Base-by-base conservation (phyloP, 352 stramenopile species). In the Pythium phragmitis region DNA sequence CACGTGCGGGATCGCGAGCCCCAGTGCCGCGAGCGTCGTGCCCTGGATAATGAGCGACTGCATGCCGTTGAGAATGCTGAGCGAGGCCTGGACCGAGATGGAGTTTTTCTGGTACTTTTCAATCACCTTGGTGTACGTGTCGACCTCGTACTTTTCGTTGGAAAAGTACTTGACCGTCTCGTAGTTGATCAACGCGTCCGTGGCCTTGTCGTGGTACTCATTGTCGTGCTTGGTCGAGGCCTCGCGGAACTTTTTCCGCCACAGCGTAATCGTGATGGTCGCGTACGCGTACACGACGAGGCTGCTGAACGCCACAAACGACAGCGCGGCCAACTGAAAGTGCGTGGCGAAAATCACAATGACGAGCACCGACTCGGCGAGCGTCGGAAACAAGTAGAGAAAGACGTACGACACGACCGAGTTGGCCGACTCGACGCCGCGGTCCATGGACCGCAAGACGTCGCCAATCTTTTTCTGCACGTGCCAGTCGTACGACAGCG, bases 81-180 rank as follows among this genome's bases (percentile, higher is more conserved):
- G 79, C 36, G 89, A 98, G 12, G 89, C 92, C 69, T 98, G 91
- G 13, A 98, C 96, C 26, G 91, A 92, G 28, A 98, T 79, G 39
- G 77, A 97, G 68, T 97, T 93, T 46, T 73, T 79, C 77, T 99
- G 96, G 75, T 97, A 99, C 52, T 92, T 92, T 50, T 90, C 73
- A 19, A 99, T 96, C 30, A 95, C 85, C 49, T 87, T 83, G 45
- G 85, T 82, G 76, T 98, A 99, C 55, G 90, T 71, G 23, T 96
- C 79, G 47, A 93, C 78, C 60, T 99, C 96, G 63, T 98, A 97
- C 12, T 80, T 71, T 70, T 98, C 96, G 49, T 96, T 97, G 8
- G 92, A 96, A 65, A 99, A 99, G 56, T 98, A 98, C 72, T 99
- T 99, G 63, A 99, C 97, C 7, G 94, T 98, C 75, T 99, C 97